phyloP scores from a whole-genome alignment of 495 filamentous ascomycete species.

The Cercophora scortea region DNA sequence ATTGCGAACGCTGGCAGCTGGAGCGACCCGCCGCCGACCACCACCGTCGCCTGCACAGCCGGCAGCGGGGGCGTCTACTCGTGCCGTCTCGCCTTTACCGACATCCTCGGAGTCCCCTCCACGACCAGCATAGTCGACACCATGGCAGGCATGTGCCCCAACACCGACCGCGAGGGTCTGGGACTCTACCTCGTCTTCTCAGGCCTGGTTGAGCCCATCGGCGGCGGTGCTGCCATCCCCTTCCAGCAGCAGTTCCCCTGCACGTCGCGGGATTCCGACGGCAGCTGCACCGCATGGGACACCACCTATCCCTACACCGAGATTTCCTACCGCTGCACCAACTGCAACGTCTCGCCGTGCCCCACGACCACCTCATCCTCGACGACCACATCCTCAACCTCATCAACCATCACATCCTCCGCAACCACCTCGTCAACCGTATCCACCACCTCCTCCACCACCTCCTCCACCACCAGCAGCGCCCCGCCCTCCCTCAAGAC shows the following conservation, averaged over 20 bases:
- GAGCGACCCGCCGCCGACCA: background rate
- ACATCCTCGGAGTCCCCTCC: slow-evolving; percentile 2
- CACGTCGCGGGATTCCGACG: background rate
- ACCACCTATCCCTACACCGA: slow-evolving; percentile 1
- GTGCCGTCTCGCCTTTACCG: slow-evolving; percentile 11
- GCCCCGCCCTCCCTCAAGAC: slow-evolving; percentile 1
- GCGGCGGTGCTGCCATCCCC: background rate
- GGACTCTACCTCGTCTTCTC: slow-evolving; percentile 6
- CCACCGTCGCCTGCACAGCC: background rate
- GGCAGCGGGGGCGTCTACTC: background rate
- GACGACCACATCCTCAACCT: background rate
- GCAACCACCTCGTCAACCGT: background rate
- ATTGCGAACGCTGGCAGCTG: background rate
- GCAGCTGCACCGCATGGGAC: slow-evolving; percentile 5
- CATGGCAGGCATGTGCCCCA: slow-evolving; percentile 9
- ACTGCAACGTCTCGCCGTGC: background rate
- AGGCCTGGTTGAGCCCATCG: background rate
- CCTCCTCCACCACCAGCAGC: background rate
- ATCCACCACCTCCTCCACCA: background rate
- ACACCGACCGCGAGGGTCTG: slow-evolving; percentile 3
- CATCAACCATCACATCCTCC: background rate
- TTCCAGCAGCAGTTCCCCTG: slow-evolving; percentile 1
- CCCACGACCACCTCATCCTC: background rate
- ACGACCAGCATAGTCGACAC: background rate
- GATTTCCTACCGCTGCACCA: slow-evolving; percentile 5